phyloP scores from a whole-genome alignment of 495 filamentous ascomycete genomes.

The Xylaria sp. region DNA sequence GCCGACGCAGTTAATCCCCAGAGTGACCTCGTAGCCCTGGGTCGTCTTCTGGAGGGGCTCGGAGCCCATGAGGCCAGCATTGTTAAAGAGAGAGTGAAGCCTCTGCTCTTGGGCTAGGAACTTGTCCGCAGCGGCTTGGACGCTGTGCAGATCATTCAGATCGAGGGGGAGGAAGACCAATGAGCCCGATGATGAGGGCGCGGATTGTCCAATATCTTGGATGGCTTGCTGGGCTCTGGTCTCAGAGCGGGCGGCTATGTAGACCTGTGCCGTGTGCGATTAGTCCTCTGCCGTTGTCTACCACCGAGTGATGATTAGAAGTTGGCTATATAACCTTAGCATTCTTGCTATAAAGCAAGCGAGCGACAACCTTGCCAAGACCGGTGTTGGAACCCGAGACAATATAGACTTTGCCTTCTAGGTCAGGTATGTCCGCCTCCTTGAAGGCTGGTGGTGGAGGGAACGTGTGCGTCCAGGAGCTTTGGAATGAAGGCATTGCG shows the following conservation, averaged over 20 bases:
- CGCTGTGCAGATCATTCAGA: conserved; percentile 28
- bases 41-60: conserved; percentile 32
- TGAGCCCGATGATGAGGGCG: conserved; percentile 22
- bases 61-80: conserved; percentile 44
- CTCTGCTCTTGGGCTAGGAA: conserved; percentile 29
- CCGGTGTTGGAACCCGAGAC: too few species aligned
- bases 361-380: too few species aligned
- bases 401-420: too few species aligned
- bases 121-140: conserved; percentile 28
- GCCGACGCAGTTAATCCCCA: conserved; percentile 52
- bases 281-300: too few species aligned
- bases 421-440: too few species aligned
- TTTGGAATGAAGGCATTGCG: too few species aligned
- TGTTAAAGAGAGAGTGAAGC: conserved; percentile 35
- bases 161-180: conserved; percentile 34
- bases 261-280: conserved; percentile 47
- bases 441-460: too few species aligned
- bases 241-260: conserved; percentile 53
- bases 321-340: too few species aligned
- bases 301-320: too few species aligned
- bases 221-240: conserved; percentile 34
- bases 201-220: conserved; percentile 27
- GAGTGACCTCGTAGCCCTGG: conserved; percentile 51
- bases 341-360: too few species aligned
- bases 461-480: too few species aligned